Base-by-base conservation (phyloP, 306 rosid species). In the Geum urbanum region DNA sequence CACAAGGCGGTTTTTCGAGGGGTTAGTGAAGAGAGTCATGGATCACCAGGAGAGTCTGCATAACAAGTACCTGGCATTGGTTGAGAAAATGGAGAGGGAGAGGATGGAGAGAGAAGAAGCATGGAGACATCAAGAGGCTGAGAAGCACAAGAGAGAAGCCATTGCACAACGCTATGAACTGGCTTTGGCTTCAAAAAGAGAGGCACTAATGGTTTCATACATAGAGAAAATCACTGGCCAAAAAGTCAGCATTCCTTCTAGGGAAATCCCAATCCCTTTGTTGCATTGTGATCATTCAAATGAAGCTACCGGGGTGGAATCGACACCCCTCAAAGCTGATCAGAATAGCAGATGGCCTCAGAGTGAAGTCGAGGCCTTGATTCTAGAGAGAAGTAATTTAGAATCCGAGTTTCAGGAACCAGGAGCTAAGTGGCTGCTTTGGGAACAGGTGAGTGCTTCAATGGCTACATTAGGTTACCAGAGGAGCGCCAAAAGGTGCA, bases 221-320 rank as follows among this genome's bases (percentile, higher is more conserved):
- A 47, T 77, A 32, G 80, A 71, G 72, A 65, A 77, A 63, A 77
- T 77, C 72, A 77, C 76, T 1, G 76, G 80, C 56, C 76, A 71
- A 65, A 71, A 48, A 27, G 49, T 77, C 19, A 41, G n/a, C 18
- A 59, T 70, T 64, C 76, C 80, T 50, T 24, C 74, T 48, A 59
- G 69, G 69, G 8, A 37, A 32, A 37, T 10, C 67, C 67, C 67
- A 48, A 32, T 32, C 37, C 39, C 68, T 11, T 9, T 74, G 61
- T 57, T 47, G 43, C 77, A 58, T 40, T 45, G 65, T 35, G 60
- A 45, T 66, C 7, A 50, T 52, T 27, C 19, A 61, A 51, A 51
- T 49, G 68, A 63, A 37, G 32, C 63, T 16, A 5, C 14, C 7
- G 50, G 12, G 45, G 62, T 24, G 63, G 69, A 68, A 32, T 58